Evolutionary conservation across 352 stramenopile species (phyloP).

Genomic region (Pythium periplocum): DNA sequence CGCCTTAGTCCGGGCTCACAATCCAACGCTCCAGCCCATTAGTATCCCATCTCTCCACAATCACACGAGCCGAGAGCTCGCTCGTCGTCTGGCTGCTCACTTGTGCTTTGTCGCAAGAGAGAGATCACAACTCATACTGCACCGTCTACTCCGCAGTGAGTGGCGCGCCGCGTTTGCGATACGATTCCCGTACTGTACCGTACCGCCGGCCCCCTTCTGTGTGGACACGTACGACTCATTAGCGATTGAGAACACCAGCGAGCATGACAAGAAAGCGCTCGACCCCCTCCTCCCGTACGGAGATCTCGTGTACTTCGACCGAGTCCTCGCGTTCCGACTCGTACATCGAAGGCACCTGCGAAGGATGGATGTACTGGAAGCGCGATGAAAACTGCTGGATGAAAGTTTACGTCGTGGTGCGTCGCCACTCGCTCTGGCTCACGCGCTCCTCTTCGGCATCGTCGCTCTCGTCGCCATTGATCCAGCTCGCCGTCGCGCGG

Average conservation of each 20-base stretch:
- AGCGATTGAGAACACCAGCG: not conserved
- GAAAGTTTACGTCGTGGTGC: constrained; percentile 69
- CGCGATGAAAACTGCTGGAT: constrained; percentile 58
- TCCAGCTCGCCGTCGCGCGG: constrained; percentile 61
- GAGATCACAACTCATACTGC: no score
- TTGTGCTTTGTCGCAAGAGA: no score
- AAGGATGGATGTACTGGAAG: constrained; percentile 80
- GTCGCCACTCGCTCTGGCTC: constrained; percentile 67
- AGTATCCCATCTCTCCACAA: no score
- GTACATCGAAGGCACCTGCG: constrained; percentile 29
- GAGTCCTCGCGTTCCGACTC: constrained; percentile 27
- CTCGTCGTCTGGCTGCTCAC: no score
- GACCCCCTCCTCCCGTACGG: constrained; percentile 20
- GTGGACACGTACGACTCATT: not conserved
- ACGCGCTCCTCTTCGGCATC: constrained; percentile 31
- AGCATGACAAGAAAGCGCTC: constrained; percentile 24
- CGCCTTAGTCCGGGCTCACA: no score
- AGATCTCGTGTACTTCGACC: constrained; percentile 38
- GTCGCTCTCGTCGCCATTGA: constrained; percentile 33
- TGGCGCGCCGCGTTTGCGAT: no score
- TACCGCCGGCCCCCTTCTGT: no score
- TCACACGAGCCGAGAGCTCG: no score
- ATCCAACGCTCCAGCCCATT: no score
- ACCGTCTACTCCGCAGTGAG: no score
- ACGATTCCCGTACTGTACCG: no score